Percentiles rank a stretch among this genome's conserved stretches.
Conservation (phyloP, 2,329 filamentous ascomycete species). For the Alternaria longipes region DNA sequence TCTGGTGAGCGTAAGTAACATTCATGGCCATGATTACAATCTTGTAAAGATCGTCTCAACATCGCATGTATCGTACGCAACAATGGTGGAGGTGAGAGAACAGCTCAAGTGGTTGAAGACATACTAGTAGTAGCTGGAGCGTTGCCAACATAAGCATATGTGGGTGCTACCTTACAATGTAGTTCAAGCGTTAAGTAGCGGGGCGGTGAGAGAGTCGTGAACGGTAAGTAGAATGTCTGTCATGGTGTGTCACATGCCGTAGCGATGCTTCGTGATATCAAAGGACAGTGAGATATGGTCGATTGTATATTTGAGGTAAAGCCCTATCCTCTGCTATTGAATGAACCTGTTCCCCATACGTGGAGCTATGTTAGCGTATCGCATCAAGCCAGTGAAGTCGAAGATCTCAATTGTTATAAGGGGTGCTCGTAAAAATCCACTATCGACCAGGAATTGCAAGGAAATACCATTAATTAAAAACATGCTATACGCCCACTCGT, state of each 20-base stretch:
- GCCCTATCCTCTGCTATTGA: neutral
- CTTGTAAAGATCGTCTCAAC: neutral
- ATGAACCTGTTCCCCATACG: neutral
- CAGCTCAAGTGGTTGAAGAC: neutral
- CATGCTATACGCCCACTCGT: slow-evolving; percentile 1
- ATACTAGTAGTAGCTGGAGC: slow-evolving; percentile 5
- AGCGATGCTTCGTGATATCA: neutral
- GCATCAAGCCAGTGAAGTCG: neutral
- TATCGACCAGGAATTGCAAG: neutral
- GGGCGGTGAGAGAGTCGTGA: slow-evolving; percentile 10
- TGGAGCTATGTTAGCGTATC: too few species aligned
- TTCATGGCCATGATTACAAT: slow-evolving; percentile 7
- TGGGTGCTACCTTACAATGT: neutral
- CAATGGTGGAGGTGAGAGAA: neutral
- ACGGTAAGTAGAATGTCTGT: neutral
- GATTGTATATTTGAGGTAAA: neutral
- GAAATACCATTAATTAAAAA: neutral
- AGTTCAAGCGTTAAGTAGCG: neutral
- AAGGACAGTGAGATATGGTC: neutral
- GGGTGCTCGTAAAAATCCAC: neutral
- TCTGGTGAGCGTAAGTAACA: slow-evolving; percentile 5
- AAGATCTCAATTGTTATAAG: neutral
- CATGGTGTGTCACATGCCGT: neutral
- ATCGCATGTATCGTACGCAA: slow-evolving; percentile 11
- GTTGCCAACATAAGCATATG: neutral